Evolutionary conservation across 1,284 basidiomycete genomes (phyloP).

Genomic region (Ustilago bromivora): DNA sequence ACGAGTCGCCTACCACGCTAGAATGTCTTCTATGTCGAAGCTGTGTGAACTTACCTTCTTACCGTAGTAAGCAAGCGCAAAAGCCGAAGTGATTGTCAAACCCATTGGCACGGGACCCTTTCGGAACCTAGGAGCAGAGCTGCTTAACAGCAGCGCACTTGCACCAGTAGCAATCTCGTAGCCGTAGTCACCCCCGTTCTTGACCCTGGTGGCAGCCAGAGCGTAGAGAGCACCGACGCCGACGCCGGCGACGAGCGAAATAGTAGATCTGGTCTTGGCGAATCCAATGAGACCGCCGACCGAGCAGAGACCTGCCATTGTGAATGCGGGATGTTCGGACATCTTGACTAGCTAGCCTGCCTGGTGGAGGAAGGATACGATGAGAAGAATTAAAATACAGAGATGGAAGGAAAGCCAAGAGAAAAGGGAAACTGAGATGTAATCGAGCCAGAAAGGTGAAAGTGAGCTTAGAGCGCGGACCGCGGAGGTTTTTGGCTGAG

Average conservation of each 20-base stretch:
- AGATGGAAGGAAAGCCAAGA: slow-evolving; percentile 1
- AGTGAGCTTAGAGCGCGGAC: slow-evolving; percentile 8
- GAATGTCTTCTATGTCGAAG: not conserved
- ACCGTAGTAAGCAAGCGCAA: slow-evolving; percentile 79
- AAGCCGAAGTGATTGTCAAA: slow-evolving; percentile 76
- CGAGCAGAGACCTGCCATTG: slow-evolving; percentile 80
- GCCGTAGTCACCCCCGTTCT: slow-evolving; percentile 77
- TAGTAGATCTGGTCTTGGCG: slow-evolving; percentile 67
- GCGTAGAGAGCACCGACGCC: slow-evolving; percentile 78
- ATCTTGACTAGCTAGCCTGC: slow-evolving; percentile 65
- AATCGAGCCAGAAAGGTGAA: not conserved
- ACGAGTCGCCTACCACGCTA: too few species aligned
- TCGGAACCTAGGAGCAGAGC: slow-evolving; percentile 79
- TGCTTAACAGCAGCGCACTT: slow-evolving; percentile 81
- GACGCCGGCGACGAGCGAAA: slow-evolving; percentile 83
- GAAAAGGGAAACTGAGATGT: not conserved
- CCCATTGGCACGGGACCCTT: slow-evolving; percentile 83
- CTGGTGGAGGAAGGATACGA: not conserved
- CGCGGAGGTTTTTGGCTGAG: slow-evolving; percentile 2
- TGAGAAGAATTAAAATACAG: not conserved
- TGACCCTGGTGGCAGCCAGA: slow-evolving; percentile 73
- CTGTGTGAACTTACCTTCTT: slow-evolving; percentile 68
- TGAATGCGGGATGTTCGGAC: slow-evolving; percentile 84
- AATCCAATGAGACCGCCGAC: slow-evolving; percentile 78
- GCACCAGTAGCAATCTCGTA: slow-evolving; percentile 78